Conservation (phyloP, 1,139 yeast genomes). For the Nadsonia starkeyi-henricii region DNA sequence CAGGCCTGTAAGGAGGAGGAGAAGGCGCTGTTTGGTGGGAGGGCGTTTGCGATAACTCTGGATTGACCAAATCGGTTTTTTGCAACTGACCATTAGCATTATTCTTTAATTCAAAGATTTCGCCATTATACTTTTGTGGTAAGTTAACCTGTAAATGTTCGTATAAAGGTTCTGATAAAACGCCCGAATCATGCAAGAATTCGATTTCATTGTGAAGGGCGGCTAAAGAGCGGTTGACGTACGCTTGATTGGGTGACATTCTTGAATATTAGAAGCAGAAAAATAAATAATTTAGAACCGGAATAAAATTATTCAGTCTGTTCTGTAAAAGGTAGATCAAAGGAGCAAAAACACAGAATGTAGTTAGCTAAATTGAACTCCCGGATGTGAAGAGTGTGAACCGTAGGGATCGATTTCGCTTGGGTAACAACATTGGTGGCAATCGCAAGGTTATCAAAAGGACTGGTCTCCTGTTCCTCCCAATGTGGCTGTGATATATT, state of each 20-base stretch:
- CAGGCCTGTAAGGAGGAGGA: constrained; percentile 13
- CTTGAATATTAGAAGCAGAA: not conserved
- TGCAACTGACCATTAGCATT: constrained; percentile 2
- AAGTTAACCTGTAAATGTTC: constrained; percentile 38
- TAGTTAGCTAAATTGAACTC: too few relatives aligned
- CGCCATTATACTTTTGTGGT: constrained; percentile 47
- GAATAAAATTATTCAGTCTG: too few relatives aligned
- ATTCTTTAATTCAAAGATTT: constrained; percentile 3
- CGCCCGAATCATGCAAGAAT: constrained; percentile 64
- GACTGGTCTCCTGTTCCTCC: too few relatives aligned
- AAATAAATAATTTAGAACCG: not conserved
- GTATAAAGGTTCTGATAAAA: constrained; percentile 46
- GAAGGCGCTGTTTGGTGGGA: constrained; percentile 6
- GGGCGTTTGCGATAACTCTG: constrained; percentile 2
- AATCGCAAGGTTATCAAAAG: too few relatives aligned
- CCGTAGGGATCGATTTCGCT: too few relatives aligned
- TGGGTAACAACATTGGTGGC: too few relatives aligned
- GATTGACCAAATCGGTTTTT: constrained; percentile 5
- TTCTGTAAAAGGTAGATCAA: too few relatives aligned
- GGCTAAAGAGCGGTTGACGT: constrained; percentile 65
- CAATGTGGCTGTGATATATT: too few relatives aligned
- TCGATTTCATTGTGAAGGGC: constrained; percentile 68
- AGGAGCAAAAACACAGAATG: too few relatives aligned
- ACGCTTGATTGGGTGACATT: constrained; percentile 24
- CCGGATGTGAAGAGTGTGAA: too few relatives aligned